Base-by-base conservation (phyloP, 345 rosid genomes). In the Citropsis articulata region DNA sequence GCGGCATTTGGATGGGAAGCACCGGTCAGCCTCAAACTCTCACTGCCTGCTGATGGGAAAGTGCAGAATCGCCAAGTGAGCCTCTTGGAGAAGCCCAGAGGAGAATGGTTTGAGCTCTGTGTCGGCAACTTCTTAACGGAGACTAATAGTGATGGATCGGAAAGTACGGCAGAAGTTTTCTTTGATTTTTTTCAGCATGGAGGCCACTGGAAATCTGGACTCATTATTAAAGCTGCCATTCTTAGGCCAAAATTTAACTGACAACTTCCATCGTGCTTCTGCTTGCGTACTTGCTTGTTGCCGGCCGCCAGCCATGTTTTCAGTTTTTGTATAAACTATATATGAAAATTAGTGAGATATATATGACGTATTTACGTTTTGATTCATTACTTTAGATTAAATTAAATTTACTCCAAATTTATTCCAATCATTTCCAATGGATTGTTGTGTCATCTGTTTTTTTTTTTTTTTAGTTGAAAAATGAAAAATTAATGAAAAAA, bases 1-100 rank as follows among this genome's bases (percentile, higher is more conserved):
- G 76, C 70, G 9, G 84, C 84, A 22, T 30, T 9, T 2, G 86
- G 84, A 9, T 84, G 86, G 86, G 86, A 84, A 22, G 38, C 81
- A 6, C 86, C 86, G 1, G 16, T 81, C 56, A 75, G 7, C 55
- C 80, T 78, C 2, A 70, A 24, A 40, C 28, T 81, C 18, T 33
- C 62, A 1, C 75, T 60, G 6, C 84, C 78, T 1, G 21, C 55
- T 1, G 19, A 69, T 2, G 76, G 73, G 4, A 45, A 5, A 22
- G 72, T 81, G 38, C 78, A 57, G 7, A 36, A 76, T 30, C 73
- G 86, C 21, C 82, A 45, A 71, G 75, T 70, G 6, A 66, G 68
- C 28, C 73, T 83, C 14, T 35, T 69, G 76, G 71, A 75, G 33
- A 80, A 77, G 77, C 75, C 84, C 2, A 77, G 77, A 40, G 83